Evolutionary conservation across 2,329 filamentous ascomycete genomes (phyloP).

Genomic region (Neonectria punicea): DNA sequence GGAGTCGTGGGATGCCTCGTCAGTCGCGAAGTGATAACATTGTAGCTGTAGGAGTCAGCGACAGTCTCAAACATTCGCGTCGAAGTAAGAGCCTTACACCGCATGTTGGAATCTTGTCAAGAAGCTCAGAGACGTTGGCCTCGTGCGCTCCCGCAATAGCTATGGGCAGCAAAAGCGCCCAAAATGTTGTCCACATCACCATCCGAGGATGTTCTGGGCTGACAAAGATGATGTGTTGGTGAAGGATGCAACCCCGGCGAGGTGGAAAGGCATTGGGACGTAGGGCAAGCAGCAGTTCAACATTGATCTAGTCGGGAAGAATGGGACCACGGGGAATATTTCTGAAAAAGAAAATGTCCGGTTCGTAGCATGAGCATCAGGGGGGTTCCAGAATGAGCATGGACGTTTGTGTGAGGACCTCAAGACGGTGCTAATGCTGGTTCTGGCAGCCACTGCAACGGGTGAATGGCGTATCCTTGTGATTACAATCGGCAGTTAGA

Average conservation of each 20-base stretch:
- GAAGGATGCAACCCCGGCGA: conserved; percentile 15
- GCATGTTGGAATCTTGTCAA: conserved; percentile 15
- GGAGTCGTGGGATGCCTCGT: conserved; percentile 1
- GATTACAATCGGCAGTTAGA: conserved; percentile 4
- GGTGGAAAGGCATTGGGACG: conserved; percentile 4
- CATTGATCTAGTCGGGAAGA: background rate
- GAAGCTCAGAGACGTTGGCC: conserved; percentile 4
- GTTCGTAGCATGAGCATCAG: conserved; percentile 3
- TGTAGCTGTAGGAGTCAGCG: background rate
- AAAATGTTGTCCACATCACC: conserved; percentile 11
- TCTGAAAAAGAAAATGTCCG: conserved; percentile 16
- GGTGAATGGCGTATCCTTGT: conserved; percentile 14
- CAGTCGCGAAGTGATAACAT: conserved; percentile 12
- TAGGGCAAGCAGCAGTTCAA: background rate
- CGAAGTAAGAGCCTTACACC: conserved; percentile 5
- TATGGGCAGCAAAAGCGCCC: conserved; percentile 17
- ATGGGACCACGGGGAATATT: conserved; percentile 14
- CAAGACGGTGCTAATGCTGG: conserved; percentile 10
- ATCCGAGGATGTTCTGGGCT: conserved; percentile 1
- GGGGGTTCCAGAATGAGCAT: conserved; percentile 24
- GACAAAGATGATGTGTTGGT: conserved; percentile 3
- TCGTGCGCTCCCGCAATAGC: background rate
- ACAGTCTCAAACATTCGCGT: background rate
- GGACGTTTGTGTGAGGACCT: conserved; percentile 23
- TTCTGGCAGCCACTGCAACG: conserved; percentile 19